These are phyloP conservation scores for Macadamia tetraphylla DNA, from an alignment of 164 flowering plant species.

Conservation along the genomic window DNA sequence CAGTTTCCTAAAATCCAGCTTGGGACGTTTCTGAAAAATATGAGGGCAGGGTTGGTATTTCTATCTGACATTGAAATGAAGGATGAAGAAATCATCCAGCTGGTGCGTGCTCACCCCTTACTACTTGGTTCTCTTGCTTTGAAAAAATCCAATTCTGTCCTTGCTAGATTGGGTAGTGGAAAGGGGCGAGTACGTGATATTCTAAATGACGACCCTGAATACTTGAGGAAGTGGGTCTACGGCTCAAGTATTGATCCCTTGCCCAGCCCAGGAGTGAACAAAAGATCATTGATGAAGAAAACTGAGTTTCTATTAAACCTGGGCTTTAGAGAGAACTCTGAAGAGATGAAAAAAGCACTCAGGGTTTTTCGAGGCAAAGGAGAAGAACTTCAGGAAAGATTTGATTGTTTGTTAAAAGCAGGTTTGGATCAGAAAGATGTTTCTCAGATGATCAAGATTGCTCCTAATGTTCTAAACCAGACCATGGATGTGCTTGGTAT, in stretches of 20 bases:
- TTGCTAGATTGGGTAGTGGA: constrained; percentile 33
- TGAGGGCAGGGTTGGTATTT: constrained; percentile 35
- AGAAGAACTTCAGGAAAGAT: constrained; percentile 60
- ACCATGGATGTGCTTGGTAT: constrained; percentile 32
- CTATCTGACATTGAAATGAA: constrained; percentile 49
- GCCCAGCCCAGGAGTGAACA: constrained; percentile 23
- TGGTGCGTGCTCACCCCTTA: constrained; percentile 31
- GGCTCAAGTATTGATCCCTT: constrained; percentile 33
- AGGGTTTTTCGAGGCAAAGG: constrained; percentile 56
- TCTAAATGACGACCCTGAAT: constrained; percentile 47
- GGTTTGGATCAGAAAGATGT: constrained; percentile 54
- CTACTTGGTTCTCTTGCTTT: constrained; percentile 43
- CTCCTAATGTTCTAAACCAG: constrained; percentile 58
- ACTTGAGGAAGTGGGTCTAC: constrained; percentile 40
- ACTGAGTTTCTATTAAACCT: constrained; percentile 45
- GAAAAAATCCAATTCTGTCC: constrained; percentile 35
- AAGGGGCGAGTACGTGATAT: constrained; percentile 37
- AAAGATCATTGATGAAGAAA: constrained; percentile 25
- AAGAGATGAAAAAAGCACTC: constrained; percentile 44
- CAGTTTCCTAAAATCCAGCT: constrained; percentile 37
- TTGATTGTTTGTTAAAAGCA: constrained; percentile 49
- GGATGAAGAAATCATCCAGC: constrained; percentile 31
- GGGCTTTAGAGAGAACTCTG: constrained; percentile 48
- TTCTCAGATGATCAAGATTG: constrained; percentile 34
- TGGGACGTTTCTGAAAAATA: constrained; percentile 35